phyloP scores from a whole-genome alignment of 2,329 filamentous ascomycete genomes.

The Xylaria sp. region DNA sequence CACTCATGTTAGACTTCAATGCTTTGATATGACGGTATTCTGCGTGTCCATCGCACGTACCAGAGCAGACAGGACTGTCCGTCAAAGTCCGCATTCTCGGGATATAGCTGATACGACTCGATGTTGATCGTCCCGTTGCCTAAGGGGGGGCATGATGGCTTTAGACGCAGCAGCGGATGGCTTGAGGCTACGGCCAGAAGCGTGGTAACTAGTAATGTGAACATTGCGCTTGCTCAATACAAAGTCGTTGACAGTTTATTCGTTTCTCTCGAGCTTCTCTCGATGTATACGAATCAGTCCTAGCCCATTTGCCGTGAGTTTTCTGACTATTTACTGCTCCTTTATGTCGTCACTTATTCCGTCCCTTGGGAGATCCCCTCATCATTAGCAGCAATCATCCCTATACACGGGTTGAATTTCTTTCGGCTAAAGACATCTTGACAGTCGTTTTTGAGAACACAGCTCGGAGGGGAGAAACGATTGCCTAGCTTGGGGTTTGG shows the following conservation, averaged over 20 bases:
- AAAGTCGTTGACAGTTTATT: too few species aligned
- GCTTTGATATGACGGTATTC: background rate
- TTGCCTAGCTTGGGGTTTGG: background rate
- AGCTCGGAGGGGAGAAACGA: background rate
- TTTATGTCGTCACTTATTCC: background rate
- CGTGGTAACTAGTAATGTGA: constrained; percentile 15
- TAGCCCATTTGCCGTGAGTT: too few species aligned
- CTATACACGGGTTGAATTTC: constrained; percentile 5
- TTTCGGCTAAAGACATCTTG: constrained; percentile 20
- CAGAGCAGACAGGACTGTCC: constrained; percentile 40
- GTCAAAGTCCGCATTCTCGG: constrained; percentile 46
- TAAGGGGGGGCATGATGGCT: constrained; percentile 26
- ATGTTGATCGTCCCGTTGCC: constrained; percentile 30
- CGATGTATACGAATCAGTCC: too few species aligned
- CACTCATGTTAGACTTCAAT: background rate
- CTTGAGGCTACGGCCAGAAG: constrained; percentile 14
- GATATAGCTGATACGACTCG: constrained; percentile 43
- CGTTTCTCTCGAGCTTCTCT: too few species aligned
- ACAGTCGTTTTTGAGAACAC: background rate
- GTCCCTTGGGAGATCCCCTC: background rate
- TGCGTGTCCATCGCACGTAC: background rate
- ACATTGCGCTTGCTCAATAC: constrained; percentile 14
- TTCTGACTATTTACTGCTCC: background rate
- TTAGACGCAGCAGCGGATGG: background rate
- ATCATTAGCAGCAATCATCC: background rate